Base-by-base conservation (phyloP, 129 eudicot species). In the Tanacetum coccineum region DNA sequence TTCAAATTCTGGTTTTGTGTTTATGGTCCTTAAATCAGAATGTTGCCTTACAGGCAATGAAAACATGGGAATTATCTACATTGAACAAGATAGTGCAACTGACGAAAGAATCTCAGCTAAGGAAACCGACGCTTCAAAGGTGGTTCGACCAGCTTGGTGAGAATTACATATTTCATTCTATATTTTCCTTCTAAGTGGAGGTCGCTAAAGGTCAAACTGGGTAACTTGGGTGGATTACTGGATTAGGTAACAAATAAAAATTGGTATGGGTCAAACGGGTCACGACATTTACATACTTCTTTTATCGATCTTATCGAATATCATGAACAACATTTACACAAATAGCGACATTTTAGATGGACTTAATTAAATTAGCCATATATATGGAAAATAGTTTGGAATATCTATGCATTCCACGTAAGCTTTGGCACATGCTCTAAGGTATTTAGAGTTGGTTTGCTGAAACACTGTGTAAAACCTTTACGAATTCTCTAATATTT, bases 131-230 rank as follows among this genome's bases (percentile, higher is more conserved):
- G 72, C 99, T 93, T 65, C 90, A 93, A 70, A 84, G 96, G 67
- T 93, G 99, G 99, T 68, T 89, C 78, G 96, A 93, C 82, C 86
- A 84, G 73, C 89, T 93, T 82, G 99, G 99, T 47, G 99, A 93
- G 55, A 78, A 66, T 58, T 93, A 93, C 74, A 89, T 22, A 22
- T 2, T 22, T 22, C 25, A 22, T 22, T 22, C 1, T 22, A 22
- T 22, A 22, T 22, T 0, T 22, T n/a, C n/a, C 1, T 22, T 22
- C 25, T 22, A 22, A 22, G 25, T 22, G 2, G 25, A 22, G 25
- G 25, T 22, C 1, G 25, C 25, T 22, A 22, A 22, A 22, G 1
- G 25, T 1, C 25, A 0, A 2, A 0, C 2, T 22, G 25, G 25
- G 25, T 22, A 22, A 22, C n/a, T 22, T 22, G 2, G 25, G 2